Conservation (phyloP, 2,329 filamentous ascomycete genomes). For the Phialocephala sp. region DNA sequence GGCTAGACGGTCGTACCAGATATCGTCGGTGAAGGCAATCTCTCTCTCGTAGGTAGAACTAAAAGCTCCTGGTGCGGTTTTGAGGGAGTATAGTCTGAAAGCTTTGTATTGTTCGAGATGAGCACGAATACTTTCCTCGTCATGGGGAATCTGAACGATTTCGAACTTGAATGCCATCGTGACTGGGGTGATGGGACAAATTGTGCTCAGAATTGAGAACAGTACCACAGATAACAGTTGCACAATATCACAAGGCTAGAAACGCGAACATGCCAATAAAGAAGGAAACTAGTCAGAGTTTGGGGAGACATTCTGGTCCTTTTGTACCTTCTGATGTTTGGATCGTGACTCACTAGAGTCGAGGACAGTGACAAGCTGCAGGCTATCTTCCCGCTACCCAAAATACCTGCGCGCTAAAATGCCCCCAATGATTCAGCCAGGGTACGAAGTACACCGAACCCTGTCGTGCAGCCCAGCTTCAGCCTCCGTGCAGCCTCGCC, state of each 20-base stretch:
- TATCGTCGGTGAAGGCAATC: slow-evolving; percentile 43
- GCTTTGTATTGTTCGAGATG: slow-evolving; percentile 36
- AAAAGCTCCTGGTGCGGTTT: slow-evolving; percentile 44
- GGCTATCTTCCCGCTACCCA: neutral
- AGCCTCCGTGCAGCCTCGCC: slow-evolving; percentile 11
- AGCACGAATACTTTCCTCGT: slow-evolving; percentile 31
- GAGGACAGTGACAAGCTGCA: slow-evolving; percentile 4
- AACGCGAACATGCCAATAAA: neutral
- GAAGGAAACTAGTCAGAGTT: neutral
- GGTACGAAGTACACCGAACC: too few species aligned
- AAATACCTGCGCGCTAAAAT: slow-evolving; percentile 3
- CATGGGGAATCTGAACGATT: slow-evolving; percentile 36
- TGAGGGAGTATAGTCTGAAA: slow-evolving; percentile 37
- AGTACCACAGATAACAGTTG: neutral
- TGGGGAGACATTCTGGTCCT: neutral
- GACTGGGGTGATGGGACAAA: slow-evolving; percentile 7
- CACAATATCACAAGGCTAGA: slow-evolving; percentile 20
- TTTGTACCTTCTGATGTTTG: slow-evolving; percentile 23
- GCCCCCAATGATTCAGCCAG: slow-evolving; percentile 20
- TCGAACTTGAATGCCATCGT: slow-evolving; percentile 37
- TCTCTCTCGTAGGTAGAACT: slow-evolving; percentile 48
- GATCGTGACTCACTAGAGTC: slow-evolving; percentile 28
- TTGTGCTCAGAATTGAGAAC: slow-evolving; percentile 1
- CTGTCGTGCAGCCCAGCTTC: slow-evolving; percentile 14
- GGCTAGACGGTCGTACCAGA: slow-evolving; percentile 46